These are phyloP conservation scores for Podospora pseudopauciseta DNA, from an alignment of 495 filamentous ascomycete species.

Conservation along the genomic window DNA sequence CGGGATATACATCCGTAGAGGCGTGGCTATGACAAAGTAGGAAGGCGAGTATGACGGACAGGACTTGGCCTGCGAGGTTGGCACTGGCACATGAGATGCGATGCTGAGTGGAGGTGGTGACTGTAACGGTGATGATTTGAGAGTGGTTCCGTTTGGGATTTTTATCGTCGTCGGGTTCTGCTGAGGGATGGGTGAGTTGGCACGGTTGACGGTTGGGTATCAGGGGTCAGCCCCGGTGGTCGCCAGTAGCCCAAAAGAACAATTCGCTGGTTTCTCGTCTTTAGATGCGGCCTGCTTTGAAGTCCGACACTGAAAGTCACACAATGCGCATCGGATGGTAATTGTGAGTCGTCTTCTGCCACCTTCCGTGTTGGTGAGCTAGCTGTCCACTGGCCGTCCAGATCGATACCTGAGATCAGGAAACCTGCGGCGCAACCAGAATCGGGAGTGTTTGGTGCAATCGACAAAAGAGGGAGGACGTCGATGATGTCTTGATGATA, in stretches of 20 bases:
- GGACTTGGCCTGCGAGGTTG: neutral
- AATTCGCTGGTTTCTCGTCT: neutral
- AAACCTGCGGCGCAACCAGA: too few species aligned
- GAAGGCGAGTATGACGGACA: conserved; percentile 8
- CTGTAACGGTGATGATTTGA: too few species aligned
- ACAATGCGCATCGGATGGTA: too few species aligned
- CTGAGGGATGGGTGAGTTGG: neutral
- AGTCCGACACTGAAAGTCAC: too few species aligned
- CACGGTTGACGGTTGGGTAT: neutral
- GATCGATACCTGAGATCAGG: neutral
- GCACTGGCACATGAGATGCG: too few species aligned
- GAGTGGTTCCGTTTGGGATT: neutral
- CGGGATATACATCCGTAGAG: conserved; percentile 1
- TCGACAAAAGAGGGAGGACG: too few species aligned
- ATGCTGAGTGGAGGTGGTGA: too few species aligned
- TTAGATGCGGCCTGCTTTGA: neutral
- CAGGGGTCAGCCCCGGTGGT: neutral
- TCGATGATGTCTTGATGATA: too few species aligned
- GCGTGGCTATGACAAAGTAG: conserved; percentile 13
- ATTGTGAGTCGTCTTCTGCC: neutral
- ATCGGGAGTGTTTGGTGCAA: too few species aligned
- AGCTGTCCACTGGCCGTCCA: neutral
- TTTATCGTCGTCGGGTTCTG: neutral
- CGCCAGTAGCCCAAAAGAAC: neutral
- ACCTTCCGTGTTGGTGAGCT: neutral